These are phyloP conservation scores for Ceratocystis ficicola DNA, from an alignment of 2,329 filamentous ascomycete genomes.

Conservation along the genomic window DNA sequence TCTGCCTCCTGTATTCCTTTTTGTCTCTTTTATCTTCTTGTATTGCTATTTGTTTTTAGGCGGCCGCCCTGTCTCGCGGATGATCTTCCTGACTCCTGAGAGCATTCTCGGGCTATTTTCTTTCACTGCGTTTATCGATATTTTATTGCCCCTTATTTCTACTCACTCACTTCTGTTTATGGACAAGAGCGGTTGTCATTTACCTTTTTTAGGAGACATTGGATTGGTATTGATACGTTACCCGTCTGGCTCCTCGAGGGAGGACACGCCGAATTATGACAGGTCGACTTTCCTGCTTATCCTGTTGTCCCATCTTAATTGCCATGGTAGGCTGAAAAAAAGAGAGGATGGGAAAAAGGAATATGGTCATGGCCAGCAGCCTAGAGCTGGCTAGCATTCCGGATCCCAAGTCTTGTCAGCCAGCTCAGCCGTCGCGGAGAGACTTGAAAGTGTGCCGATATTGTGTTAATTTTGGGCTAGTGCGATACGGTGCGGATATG, in stretches of 20 bases:
- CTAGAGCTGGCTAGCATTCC: background rate
- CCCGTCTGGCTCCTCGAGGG: background rate
- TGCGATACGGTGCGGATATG: background rate
- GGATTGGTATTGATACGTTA: background rate
- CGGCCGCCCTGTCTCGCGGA: background rate
- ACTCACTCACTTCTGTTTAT: background rate
- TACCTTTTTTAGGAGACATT: background rate
- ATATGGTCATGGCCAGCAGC: background rate
- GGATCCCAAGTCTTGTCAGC: background rate
- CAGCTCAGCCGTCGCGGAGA: background rate
- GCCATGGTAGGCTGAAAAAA: background rate
- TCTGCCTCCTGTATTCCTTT: no score
- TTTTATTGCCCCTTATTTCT: background rate
- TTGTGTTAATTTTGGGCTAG: background rate
- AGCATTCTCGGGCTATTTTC: background rate
- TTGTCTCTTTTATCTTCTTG: background rate
- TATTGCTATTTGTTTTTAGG: background rate
- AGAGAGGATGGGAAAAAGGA: background rate
- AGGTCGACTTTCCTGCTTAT: conserved; percentile 1
- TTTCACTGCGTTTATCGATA: background rate
- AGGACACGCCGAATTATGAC: background rate
- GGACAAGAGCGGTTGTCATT: background rate
- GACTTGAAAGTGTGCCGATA: background rate
- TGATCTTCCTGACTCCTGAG: background rate
- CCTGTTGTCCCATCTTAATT: background rate